Evolutionary conservation across 768 basidiomycete species (phyloP).

Genomic region (Chalciporus piperatus): DNA sequence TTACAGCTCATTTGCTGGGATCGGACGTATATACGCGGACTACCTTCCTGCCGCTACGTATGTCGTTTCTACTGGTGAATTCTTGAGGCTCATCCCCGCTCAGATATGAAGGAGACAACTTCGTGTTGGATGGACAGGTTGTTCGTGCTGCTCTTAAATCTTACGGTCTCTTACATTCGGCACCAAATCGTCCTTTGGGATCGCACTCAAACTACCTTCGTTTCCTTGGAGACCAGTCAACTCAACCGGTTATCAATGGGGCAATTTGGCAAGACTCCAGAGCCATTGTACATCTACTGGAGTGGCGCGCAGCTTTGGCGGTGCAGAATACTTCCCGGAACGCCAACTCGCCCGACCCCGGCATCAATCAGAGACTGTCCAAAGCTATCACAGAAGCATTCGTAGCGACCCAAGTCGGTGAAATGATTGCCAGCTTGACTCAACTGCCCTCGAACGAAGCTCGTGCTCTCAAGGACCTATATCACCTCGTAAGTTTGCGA

Average conservation of each 20-base stretch:
- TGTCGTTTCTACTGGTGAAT: slow-evolving; percentile 17
- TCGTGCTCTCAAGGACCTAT: slow-evolving; percentile 18
- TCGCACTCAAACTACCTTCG: slow-evolving; percentile 47
- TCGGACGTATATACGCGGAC: slow-evolving; percentile 64
- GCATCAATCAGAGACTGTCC: slow-evolving; percentile 54
- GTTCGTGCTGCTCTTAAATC: slow-evolving; percentile 69
- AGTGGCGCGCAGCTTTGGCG: slow-evolving; percentile 62
- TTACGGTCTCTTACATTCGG: slow-evolving; percentile 41
- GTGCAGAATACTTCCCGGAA: slow-evolving; percentile 42
- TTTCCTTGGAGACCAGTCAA: slow-evolving; percentile 34
- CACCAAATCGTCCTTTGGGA: slow-evolving; percentile 7
- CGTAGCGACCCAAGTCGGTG: slow-evolving; percentile 52
- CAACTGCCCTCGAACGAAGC: slow-evolving; percentile 17
- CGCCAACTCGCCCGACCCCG: slow-evolving; percentile 46
- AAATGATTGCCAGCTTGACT: slow-evolving; percentile 40
- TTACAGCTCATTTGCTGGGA: slow-evolving; percentile 64
- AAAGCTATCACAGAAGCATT: slow-evolving; percentile 70
- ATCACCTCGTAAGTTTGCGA: slow-evolving; percentile 27
- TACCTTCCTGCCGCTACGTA: slow-evolving; percentile 65
- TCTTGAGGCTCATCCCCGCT: background rate
- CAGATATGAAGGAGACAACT: slow-evolving; percentile 80
- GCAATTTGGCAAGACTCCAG: slow-evolving; percentile 38
- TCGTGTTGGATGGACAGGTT: slow-evolving; percentile 71
- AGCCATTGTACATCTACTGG: slow-evolving; percentile 48
- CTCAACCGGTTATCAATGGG: slow-evolving; percentile 18